Base-by-base conservation (phyloP, 805 yeast genomes). In the Geotrichum ghanense region DNA sequence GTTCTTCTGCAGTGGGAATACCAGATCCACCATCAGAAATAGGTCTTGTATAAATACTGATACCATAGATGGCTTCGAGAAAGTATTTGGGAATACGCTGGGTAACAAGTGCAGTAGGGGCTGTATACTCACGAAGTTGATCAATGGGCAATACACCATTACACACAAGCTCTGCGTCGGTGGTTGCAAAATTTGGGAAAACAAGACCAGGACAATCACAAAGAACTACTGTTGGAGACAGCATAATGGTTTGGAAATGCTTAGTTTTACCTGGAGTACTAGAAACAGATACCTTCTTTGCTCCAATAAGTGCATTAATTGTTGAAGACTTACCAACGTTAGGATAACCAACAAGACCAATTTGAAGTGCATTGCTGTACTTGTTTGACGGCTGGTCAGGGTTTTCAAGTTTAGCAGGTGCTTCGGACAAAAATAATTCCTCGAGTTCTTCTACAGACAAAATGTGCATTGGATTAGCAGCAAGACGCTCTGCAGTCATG, bases 171-270 rank as follows among this genome's bases (percentile, higher is more conserved):
- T 92, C 99, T 56, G 95, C 97, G 59, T 88, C 89, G 21, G 96
- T 85, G 62, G 84, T 85, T 4, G 97, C 97, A 62, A 92, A 92
- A 59, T 90, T 92, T 21, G 99, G 98, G 71, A 92, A 92, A 16
- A 92, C 99, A 51, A 92, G 73, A 75, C 99, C 99, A 1, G 99
- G 99, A 72, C 99, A 92, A 73, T 92, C 99, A 67, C 97, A 92
- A 45, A 92, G 71, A 54, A 88, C 73, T 2, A 92, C 92, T 31
- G 82, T 74, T 45, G 83, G 84, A 1, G 95, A 78, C 41, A 92
- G 73, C 60, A 78, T 76, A 51, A 92, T 89, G 1, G 99, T 92
- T 70, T 92, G 99, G 74, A 92, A 92, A 72, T 92, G 99, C 64
- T 92, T 92, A 12, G 99, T 92, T 63, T 92, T 92, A 70, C 99